phyloP scores from a whole-genome alignment of 2,329 filamentous ascomycete species.

The Penicillium capsulatum region DNA sequence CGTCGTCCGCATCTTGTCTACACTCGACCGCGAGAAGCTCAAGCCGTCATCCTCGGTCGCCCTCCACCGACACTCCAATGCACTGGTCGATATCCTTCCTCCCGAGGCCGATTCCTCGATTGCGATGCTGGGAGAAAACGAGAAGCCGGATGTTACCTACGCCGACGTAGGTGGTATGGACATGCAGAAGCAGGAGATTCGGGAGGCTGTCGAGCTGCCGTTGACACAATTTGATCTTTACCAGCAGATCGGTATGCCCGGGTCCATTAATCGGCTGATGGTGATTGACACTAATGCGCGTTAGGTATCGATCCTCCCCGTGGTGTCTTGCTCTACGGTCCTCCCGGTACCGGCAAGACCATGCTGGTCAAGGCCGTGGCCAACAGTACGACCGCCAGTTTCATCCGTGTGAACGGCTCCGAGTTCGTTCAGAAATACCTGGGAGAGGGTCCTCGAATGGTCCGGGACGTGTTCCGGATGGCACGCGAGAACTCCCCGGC shows the following conservation, averaged over 20 bases:
- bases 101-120: slow-evolving; percentile 98
- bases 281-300: too few relatives aligned
- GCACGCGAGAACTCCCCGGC: slow-evolving; percentile 95
- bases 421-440: slow-evolving; percentile 99
- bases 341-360: slow-evolving; percentile 92
- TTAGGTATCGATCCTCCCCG: slow-evolving; percentile 87
- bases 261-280: too few relatives aligned
- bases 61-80: slow-evolving; percentile 96
- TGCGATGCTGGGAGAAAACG: slow-evolving; percentile 91
- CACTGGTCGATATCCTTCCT: slow-evolving; percentile 96
- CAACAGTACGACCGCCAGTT: slow-evolving; percentile 95
- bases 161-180: slow-evolving; percentile 95
- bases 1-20: slow-evolving; percentile 95
- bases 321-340: slow-evolving; percentile 92
- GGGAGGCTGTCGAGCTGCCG: slow-evolving; percentile 93
- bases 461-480: slow-evolving; percentile 98
- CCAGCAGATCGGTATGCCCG: slow-evolving; percentile 79
- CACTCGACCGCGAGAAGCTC: slow-evolving; percentile 93
- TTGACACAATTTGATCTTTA: slow-evolving; percentile 98
- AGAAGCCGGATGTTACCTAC: slow-evolving; percentile 98
- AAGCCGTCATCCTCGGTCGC: slow-evolving; percentile 98
- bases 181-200: slow-evolving; percentile 99
- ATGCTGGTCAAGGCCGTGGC: slow-evolving; percentile 98
- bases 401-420: slow-evolving; percentile 95
- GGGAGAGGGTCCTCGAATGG: slow-evolving; percentile 96